Conservation (phyloP, 345 rosid genomes). For the Cardamine chenopodiifolia region DNA sequence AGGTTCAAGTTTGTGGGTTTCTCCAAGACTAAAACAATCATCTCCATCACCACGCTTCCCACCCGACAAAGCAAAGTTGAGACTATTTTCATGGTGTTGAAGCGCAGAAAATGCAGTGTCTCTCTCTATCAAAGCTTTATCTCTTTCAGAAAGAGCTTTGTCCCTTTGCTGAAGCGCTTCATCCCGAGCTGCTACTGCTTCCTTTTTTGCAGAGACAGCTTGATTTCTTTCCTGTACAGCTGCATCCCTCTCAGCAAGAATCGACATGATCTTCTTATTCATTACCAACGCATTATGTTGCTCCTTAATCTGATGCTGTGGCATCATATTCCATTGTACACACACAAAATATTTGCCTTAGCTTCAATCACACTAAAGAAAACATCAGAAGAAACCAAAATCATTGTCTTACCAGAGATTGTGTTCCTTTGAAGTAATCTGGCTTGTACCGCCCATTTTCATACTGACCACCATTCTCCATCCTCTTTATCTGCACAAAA, state of each 20-base stretch:
- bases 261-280: constrained; percentile 88
- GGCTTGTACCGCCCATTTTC: constrained; percentile 68
- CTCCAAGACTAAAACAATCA: constrained; percentile 48
- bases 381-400: constrained; percentile 14
- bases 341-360: constrained; percentile 46
- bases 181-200: constrained; percentile 74
- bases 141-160: constrained; percentile 76
- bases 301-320: constrained; percentile 81
- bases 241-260: constrained; percentile 78
- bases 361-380: constrained; percentile 25
- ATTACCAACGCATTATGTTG: constrained; percentile 74
- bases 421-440: constrained; percentile 64
- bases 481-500: constrained; percentile 23
- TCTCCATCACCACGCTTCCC: constrained; percentile 53
- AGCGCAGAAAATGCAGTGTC: constrained; percentile 78
- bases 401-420: constrained; percentile 51
- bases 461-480: constrained; percentile 74
- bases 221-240: constrained; percentile 73
- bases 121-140: constrained; percentile 76
- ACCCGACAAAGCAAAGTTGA: constrained; percentile 52
- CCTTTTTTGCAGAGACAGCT: constrained; percentile 71
- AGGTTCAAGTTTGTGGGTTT: constrained; percentile 54
- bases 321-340: constrained; percentile 78
- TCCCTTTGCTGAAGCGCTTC: constrained; percentile 88
- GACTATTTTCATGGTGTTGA: constrained; percentile 64